Percentiles rank a stretch among this genome's conserved stretches.
Evolutionary conservation across 2,329 filamentous ascomycete genomes (phyloP).

Genomic region (Colletotrichum kahawae): DNA sequence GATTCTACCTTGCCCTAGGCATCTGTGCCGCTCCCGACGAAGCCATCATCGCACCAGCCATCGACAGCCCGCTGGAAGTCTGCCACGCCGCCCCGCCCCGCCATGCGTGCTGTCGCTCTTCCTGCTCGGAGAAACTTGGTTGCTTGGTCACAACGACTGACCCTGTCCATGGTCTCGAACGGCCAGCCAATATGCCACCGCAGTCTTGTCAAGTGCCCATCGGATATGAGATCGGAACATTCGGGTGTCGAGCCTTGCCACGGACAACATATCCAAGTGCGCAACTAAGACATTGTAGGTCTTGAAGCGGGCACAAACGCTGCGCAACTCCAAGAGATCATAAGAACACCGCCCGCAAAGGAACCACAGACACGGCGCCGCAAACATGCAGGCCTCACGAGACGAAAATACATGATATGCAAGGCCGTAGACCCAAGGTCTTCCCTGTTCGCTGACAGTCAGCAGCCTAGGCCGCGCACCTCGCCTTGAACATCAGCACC

Average conservation of each 20-base stretch:
- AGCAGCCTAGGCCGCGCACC: background rate
- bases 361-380: background rate
- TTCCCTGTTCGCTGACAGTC: background rate
- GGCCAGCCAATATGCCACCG: background rate
- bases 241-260: background rate
- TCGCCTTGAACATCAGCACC: background rate
- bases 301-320: background rate
- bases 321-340: background rate
- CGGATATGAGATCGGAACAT: background rate
- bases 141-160: background rate
- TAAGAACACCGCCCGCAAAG: background rate
- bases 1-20: background rate
- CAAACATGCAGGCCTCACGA: background rate
- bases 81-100: constrained; percentile 5
- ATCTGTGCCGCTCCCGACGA: constrained; percentile 1
- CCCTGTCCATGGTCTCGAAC: background rate
- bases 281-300: background rate
- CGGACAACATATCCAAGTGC: background rate
- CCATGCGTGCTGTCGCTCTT: background rate
- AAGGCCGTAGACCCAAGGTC: background rate
- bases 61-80: background rate
- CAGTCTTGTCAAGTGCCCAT: background rate
- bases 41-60: background rate
- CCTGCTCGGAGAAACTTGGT: background rate
- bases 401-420: background rate